A percentile compares a stretch with the other conserved stretches of the same genome.
Evolutionary conservation across 2,329 filamentous ascomycete genomes (phyloP).

Genomic region (Phialophora tarda): DNA sequence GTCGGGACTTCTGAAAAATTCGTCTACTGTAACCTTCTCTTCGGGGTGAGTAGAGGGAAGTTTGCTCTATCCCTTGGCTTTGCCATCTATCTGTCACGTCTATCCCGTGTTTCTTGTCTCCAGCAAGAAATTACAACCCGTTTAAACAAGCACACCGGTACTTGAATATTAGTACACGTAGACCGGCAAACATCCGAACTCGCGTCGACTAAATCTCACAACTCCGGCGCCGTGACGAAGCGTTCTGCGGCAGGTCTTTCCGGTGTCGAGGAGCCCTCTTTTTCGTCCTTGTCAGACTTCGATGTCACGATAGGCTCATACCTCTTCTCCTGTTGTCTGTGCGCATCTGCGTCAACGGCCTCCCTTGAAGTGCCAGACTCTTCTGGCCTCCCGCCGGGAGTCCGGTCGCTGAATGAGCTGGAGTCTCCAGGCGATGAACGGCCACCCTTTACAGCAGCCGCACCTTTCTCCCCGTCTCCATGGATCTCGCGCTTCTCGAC

Average conservation of each 20-base stretch:
- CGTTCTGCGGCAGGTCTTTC: constrained; percentile 7
- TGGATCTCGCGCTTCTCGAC: neutral
- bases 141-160: neutral
- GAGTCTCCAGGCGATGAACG: neutral
- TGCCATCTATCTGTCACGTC: neutral
- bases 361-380: neutral
- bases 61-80: constrained; percentile 5
- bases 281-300: neutral
- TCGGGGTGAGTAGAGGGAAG: neutral
- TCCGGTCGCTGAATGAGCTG: constrained; percentile 2
- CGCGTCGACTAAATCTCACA: neutral
- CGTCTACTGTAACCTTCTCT: neutral
- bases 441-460: constrained; percentile 1
- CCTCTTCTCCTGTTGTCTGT: neutral
- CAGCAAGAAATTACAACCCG: neutral
- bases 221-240: constrained; percentile 13
- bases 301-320: neutral
- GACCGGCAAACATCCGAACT: neutral
- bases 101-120: neutral
- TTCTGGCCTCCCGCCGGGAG: neutral
- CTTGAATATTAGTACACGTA: neutral
- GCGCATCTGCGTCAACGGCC: neutral
- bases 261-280: constrained; percentile 1
- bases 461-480: constrained; percentile 3
- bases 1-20: neutral